phyloP scores from a whole-genome alignment of 2,329 filamentous ascomycete genomes.

The Cladosporium sphaerospermum region DNA sequence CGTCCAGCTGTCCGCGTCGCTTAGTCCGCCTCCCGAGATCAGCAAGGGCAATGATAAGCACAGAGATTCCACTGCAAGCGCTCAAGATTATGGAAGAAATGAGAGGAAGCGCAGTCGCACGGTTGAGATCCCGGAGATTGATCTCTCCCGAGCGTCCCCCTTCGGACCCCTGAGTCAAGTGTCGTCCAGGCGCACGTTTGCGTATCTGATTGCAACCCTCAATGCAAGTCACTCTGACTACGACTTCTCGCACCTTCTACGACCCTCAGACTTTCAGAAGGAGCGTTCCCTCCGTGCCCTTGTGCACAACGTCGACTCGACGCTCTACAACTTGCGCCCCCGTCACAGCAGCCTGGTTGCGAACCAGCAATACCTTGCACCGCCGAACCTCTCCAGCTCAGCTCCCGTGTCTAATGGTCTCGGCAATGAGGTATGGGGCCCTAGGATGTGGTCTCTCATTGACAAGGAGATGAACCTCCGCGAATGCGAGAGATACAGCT shows the following conservation, averaged over 20 bases:
- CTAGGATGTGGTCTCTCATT: slow-evolving; percentile 84
- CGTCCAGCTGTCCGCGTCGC: slow-evolving; percentile 74
- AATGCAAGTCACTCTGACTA: slow-evolving; percentile 96
- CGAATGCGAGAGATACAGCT: slow-evolving; percentile 84
- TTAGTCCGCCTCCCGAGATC: slow-evolving; percentile 61
- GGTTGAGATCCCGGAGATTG: slow-evolving; percentile 34
- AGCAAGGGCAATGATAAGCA: slow-evolving; percentile 7
- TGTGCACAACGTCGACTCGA: slow-evolving; percentile 82
- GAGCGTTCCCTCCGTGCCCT: slow-evolving; percentile 74
- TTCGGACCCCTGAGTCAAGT: slow-evolving; percentile 87
- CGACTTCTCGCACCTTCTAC: slow-evolving; percentile 88
- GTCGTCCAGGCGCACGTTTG: slow-evolving; percentile 84
- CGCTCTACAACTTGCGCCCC: slow-evolving; percentile 78
- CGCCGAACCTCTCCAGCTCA: slow-evolving; percentile 20
- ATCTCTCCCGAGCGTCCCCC: slow-evolving; percentile 79
- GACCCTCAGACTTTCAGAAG: slow-evolving; percentile 82
- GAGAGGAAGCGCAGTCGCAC: slow-evolving; percentile 22
- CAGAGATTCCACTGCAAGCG: slow-evolving; percentile 57
- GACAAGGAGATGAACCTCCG: slow-evolving; percentile 92
- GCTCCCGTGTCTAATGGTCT: slow-evolving; percentile 20
- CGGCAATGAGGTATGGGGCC: slow-evolving; percentile 59
- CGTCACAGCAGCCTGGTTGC: slow-evolving; percentile 17
- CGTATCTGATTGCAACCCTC: slow-evolving; percentile 90
- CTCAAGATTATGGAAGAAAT: slow-evolving; percentile 29
- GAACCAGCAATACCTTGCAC: slow-evolving; percentile 21